phyloP scores from a whole-genome alignment of 306 rosid species.

The Fragaria nilgerrensis region DNA sequence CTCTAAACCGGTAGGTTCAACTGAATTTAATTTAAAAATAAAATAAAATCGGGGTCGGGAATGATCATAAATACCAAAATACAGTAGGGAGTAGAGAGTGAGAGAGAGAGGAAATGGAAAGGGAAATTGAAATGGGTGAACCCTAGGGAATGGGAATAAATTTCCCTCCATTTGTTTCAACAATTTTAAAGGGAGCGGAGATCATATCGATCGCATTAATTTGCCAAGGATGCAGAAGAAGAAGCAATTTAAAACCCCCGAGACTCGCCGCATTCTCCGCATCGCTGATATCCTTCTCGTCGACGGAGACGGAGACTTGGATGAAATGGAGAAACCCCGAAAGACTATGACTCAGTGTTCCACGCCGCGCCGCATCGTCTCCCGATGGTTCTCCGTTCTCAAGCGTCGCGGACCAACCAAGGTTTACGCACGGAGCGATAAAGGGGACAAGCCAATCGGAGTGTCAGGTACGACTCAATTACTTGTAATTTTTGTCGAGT shows the following conservation, averaged over 20 bases:
- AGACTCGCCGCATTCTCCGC: conserved; percentile 43
- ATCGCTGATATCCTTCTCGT: conserved; percentile 64
- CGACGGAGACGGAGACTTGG: conserved; percentile 1
- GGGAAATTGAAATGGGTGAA: background rate
- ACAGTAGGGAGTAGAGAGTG: background rate
- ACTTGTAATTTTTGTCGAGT: background rate
- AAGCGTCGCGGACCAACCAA: conserved; percentile 20
- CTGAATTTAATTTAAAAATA: too few species aligned
- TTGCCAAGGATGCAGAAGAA: background rate
- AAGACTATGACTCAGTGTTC: conserved; percentile 27
- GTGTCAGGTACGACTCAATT: background rate
- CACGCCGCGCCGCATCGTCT: conserved; percentile 49
- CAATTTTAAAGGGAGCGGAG: background rate
- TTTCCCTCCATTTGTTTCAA: conserved; percentile 3
- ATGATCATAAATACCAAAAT: background rate
- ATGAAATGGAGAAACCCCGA: too few species aligned
- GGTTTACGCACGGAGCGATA: conserved; percentile 15
- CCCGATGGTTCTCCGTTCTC: conserved; percentile 46
- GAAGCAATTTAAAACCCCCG: conserved; percentile 32
- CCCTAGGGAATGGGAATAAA: background rate
- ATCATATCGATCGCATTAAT: background rate
- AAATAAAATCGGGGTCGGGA: background rate
- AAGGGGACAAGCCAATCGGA: background rate
- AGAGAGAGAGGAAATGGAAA: background rate
- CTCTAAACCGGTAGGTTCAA: too few species aligned